A percentile compares a stretch with the other conserved stretches of the same genome.
phyloP scores from a whole-genome alignment of 805 yeast genomes.

The Pichia cephalocereana region DNA sequence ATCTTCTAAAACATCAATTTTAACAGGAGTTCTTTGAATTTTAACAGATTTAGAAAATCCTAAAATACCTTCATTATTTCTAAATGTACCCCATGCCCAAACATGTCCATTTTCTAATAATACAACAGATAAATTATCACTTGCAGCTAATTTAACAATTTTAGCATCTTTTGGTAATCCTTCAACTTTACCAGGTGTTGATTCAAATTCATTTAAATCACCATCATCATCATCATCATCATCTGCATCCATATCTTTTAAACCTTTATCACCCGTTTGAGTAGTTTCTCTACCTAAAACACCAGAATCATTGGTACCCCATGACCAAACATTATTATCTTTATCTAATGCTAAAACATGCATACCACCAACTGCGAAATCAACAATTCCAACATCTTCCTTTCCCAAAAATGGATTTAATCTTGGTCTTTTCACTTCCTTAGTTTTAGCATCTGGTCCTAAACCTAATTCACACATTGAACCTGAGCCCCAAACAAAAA shows the following conservation, averaged over 20 bases:
- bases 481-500: slow-evolving; percentile 94
- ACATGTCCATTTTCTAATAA: slow-evolving; percentile 76
- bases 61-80: slow-evolving; percentile 83
- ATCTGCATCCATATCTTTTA: slow-evolving; percentile 58
- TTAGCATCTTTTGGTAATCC: slow-evolving; percentile 47
- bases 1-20: slow-evolving; percentile 50
- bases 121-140: slow-evolving; percentile 84
- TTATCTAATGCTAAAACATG: slow-evolving; percentile 79
- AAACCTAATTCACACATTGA: slow-evolving; percentile 96
- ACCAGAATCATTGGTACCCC: slow-evolving; percentile 95
- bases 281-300: slow-evolving; percentile 86
- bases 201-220: slow-evolving; percentile 78
- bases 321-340: slow-evolving; percentile 81
- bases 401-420: slow-evolving; percentile 65
- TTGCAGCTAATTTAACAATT: slow-evolving; percentile 78
- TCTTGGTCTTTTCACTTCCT: slow-evolving; percentile 94
- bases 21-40: slow-evolving; percentile 60
- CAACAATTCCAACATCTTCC: slow-evolving; percentile 65
- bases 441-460: slow-evolving; percentile 89
- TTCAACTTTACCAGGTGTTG: slow-evolving; percentile 77
- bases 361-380: slow-evolving; percentile 93
- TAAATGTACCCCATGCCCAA: slow-evolving; percentile 97
- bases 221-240: slow-evolving; percentile 71
- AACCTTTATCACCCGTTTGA: slow-evolving; percentile 45
- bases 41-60: slow-evolving; percentile 64